Evolutionary conservation across 306 rosid species (phyloP).

Genomic region (Glycine tomentella): DNA sequence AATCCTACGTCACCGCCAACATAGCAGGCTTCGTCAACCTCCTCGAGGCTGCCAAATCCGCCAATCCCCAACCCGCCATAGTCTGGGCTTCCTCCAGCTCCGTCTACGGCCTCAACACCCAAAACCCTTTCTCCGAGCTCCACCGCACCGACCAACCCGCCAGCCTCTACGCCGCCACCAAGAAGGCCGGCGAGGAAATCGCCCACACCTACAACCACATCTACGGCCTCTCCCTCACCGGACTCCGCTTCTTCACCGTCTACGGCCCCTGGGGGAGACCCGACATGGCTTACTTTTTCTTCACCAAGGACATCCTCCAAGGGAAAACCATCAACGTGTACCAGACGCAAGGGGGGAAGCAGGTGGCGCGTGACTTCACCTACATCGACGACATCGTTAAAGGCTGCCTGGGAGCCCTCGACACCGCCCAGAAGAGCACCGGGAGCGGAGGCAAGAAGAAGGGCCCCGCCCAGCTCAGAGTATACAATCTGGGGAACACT

Average conservation of each 20-base stretch:
- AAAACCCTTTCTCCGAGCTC: slow-evolving; percentile 75
- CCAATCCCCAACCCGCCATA: slow-evolving; percentile 82
- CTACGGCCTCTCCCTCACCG: slow-evolving; percentile 83
- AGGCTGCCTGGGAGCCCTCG: slow-evolving; percentile 77
- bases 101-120: slow-evolving; percentile 82
- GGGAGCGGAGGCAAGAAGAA: slow-evolving; percentile 85
- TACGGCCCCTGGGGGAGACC: slow-evolving; percentile 95
- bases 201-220: slow-evolving; percentile 92
- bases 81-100: slow-evolving; percentile 95
- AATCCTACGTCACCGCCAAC: slow-evolving; percentile 77
- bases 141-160: slow-evolving; percentile 89
- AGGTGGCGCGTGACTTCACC: slow-evolving; percentile 98
- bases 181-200: slow-evolving; percentile 91
- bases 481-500: slow-evolving; percentile 84
- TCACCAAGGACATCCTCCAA: slow-evolving; percentile 80
- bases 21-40: slow-evolving; percentile 91
- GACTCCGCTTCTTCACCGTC: slow-evolving; percentile 85
- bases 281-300: slow-evolving; percentile 95
- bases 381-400: slow-evolving; percentile 85
- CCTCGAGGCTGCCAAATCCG: slow-evolving; percentile 70
- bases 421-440: slow-evolving; percentile 81
- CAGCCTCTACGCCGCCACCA: slow-evolving; percentile 89
- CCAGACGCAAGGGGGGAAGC: slow-evolving; percentile 71
- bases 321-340: slow-evolving; percentile 74
- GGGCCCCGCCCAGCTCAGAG: slow-evolving; percentile 70